These are phyloP conservation scores for Tolypocladium guangdongense DNA, from an alignment of 2,329 filamentous ascomycete species.

Conservation along the genomic window DNA sequence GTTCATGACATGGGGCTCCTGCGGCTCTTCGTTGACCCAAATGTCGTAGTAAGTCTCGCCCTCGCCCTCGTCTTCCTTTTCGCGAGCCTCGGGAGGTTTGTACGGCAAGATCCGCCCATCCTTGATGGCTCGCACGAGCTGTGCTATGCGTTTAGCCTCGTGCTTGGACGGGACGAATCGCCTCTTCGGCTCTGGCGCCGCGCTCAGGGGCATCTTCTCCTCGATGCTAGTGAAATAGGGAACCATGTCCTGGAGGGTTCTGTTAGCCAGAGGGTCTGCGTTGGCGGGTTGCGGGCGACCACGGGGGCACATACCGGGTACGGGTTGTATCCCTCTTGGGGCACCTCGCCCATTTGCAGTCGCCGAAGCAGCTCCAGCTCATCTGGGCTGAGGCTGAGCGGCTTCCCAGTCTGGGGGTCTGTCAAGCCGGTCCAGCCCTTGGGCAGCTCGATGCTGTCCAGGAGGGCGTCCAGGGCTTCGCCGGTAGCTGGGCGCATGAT, in stretches of 20 bases:
- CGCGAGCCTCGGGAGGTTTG: slow-evolving; percentile 56
- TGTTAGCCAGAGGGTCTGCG: background rate
- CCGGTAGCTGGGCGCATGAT: slow-evolving; percentile 94
- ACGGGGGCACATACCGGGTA: slow-evolving; percentile 55
- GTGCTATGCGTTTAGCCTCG: slow-evolving; percentile 92
- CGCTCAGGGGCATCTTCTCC: slow-evolving; percentile 90
- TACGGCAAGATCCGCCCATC: slow-evolving; percentile 92
- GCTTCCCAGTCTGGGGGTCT: slow-evolving; percentile 88
- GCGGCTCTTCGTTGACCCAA: slow-evolving; percentile 84
- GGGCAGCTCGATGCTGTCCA: slow-evolving; percentile 93
- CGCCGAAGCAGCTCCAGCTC: slow-evolving; percentile 82
- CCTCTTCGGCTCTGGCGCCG: slow-evolving; percentile 90
- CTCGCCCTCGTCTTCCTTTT: slow-evolving; percentile 62
- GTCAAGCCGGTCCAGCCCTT: slow-evolving; percentile 96
- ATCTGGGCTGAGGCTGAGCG: slow-evolving; percentile 74
- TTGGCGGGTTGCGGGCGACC: background rate
- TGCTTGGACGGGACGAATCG: slow-evolving; percentile 95
- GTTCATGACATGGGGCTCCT: slow-evolving; percentile 82
- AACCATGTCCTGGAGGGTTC: slow-evolving; percentile 55
- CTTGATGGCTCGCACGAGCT: slow-evolving; percentile 89
- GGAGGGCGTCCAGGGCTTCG: slow-evolving; percentile 80
- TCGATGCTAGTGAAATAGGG: slow-evolving; percentile 88
- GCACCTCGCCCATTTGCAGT: slow-evolving; percentile 79
- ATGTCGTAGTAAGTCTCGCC: slow-evolving; percentile 73
- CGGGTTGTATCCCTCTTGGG: slow-evolving; percentile 81